These are phyloP conservation scores for Mucor lusitanicus DNA, from an alignment of 371 early-diverging fungal genomes.

Conservation along the genomic window DNA sequence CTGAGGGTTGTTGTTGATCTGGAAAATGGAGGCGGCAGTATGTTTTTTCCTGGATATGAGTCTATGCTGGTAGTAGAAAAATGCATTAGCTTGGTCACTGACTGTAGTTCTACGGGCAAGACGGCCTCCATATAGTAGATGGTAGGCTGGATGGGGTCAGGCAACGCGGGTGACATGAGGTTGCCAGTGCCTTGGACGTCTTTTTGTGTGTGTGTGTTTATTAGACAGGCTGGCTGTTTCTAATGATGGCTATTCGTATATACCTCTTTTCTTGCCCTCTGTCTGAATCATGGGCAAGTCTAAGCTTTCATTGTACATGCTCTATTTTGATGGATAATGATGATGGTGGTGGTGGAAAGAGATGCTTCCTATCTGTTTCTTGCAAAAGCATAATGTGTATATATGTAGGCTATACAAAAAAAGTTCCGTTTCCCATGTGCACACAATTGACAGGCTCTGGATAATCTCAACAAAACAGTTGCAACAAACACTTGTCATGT, in stretches of 20 bases:
- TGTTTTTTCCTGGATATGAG: background rate
- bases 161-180: background rate
- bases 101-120: background rate
- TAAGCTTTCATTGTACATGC: background rate
- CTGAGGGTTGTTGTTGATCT: background rate
- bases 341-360: background rate
- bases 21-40: slow-evolving; percentile 2
- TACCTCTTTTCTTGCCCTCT: background rate
- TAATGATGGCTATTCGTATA: too few relatives aligned
- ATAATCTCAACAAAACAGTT: background rate
- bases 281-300: background rate
- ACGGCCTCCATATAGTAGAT: slow-evolving; percentile 7
- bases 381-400: background rate
- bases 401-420: background rate
- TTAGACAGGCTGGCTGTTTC: background rate
- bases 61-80: background rate
- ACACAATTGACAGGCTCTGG: background rate
- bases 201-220: background rate
- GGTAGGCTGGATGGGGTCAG: slow-evolving; percentile 6
- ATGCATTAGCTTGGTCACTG: background rate
- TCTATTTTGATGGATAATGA: background rate
- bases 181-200: slow-evolving; percentile 1
- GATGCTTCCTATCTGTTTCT: background rate
- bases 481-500: background rate
- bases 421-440: slow-evolving; percentile 5